Evolutionary conservation across 2,329 filamentous ascomycete species (phyloP).

Genomic region (Phyllosticta paracitricarpa): DNA sequence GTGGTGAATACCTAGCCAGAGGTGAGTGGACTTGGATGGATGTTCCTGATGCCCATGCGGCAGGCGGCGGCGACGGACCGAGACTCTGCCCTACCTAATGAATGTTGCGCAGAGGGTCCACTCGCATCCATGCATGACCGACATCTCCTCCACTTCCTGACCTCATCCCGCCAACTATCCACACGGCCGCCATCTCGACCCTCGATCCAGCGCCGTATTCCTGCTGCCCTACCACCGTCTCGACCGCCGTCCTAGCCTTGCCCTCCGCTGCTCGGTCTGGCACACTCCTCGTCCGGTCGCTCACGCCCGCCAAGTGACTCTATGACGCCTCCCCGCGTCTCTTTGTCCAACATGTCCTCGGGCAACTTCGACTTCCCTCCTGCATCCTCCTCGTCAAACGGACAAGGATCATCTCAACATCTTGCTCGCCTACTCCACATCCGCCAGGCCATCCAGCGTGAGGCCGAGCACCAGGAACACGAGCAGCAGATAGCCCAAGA

Average conservation of each 20-base stretch:
- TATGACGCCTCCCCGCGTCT: slow-evolving; percentile 4
- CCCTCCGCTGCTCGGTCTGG: background rate
- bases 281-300: background rate
- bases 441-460: slow-evolving; percentile 24
- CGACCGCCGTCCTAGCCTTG: background rate
- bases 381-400: slow-evolving; percentile 18
- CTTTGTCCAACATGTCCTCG: slow-evolving; percentile 19
- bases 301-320: slow-evolving; percentile 1
- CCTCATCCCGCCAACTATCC: background rate
- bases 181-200: background rate
- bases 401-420: slow-evolving; percentile 7
- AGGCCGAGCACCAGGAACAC: slow-evolving; percentile 20
- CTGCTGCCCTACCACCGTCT: background rate
- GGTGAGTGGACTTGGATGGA: background rate
- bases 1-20: background rate
- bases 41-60: background rate
- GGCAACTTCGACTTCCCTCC: slow-evolving; percentile 36
- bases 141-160: background rate
- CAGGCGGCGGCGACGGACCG: background rate
- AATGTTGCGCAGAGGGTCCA: background rate
- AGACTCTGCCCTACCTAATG: background rate
- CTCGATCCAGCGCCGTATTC: background rate
- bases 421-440: slow-evolving; percentile 22
- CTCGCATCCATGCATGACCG: background rate
- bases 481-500: slow-evolving; percentile 12